Base-by-base conservation (phyloP, 768 basidiomycete species). In the Russula olivacea region DNA sequence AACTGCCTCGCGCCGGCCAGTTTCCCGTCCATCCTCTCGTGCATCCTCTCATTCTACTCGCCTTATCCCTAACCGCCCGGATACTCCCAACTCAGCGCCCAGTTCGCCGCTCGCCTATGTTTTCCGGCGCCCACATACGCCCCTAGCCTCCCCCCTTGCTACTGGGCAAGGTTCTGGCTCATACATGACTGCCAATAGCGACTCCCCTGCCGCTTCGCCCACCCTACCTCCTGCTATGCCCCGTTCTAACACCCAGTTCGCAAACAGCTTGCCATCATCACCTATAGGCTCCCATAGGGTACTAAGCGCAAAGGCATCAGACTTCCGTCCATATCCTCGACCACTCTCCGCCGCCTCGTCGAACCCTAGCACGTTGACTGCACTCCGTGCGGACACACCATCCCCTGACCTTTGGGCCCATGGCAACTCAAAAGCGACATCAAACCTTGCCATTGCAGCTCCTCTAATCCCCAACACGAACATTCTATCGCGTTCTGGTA, bases 401-500 rank as follows among this genome's bases (percentile, higher is more conserved):
- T 91, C 91, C 8, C 91, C 91, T 14, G 93, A 95, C 77, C 72
- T 93, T 58, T 96, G 93, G 93, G 84, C 91, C 2, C 90, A 91
- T 72, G 75, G 72, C 60, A 83, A 82, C 45, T 81, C 80, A 36
- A 81, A 89, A 64, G 84, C 85, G 0, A 83, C 86, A 1, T 89
- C 89, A 15, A 96, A 93, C 71, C 81, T 97, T 10, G 93, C 93
- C 40, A 94, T 96, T 64, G 93, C 93, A 9, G 89, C 92, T 0
- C 94, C 94, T 5, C 79, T 97, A 25, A 80, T 93, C 50, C 88
- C 91, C 52, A 90, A 92, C 64, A 82, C 81, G 61, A 77, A 76
- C 4, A 67, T 79, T 65, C 72, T 70, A 48, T 75, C 82, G 34
- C 81, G 84, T 48, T 79, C 87, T 6, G 77, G 81, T 51, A 88